Conservation (phyloP, 345 rosid genomes). For the Trapa incisa region DNA sequence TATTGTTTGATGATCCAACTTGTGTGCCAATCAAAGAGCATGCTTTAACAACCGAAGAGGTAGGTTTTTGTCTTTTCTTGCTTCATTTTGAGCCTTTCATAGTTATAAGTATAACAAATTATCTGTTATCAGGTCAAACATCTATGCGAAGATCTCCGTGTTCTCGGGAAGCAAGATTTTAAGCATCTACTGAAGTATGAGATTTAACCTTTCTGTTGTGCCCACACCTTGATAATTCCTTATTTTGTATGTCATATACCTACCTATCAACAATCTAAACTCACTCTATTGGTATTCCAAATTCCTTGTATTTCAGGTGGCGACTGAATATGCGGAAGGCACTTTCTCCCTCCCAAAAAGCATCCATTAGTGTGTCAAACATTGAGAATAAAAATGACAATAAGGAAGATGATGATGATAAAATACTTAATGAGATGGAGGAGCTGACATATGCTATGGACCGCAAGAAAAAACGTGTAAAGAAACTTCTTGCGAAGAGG, state of each 20-base stretch:
- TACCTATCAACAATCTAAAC: background rate
- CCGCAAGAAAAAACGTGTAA: conserved; percentile 62
- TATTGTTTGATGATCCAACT: conserved; percentile 53
- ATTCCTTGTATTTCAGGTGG: conserved; percentile 45
- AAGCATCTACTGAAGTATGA: conserved; percentile 81
- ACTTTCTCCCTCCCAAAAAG: conserved; percentile 52
- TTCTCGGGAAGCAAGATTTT: conserved; percentile 89
- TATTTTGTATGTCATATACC: background rate
- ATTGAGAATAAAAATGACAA: conserved; percentile 23
- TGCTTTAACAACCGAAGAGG: conserved; percentile 78
- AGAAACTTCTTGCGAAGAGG: conserved; percentile 66
- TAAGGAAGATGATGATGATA: conserved; percentile 70
- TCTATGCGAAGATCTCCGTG: conserved; percentile 83
- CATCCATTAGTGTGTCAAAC: conserved; percentile 24
- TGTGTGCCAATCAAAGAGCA: conserved; percentile 51
- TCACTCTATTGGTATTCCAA: background rate
- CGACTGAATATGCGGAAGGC: conserved; percentile 73
- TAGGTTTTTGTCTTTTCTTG: conserved; percentile 7
- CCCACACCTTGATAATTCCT: background rate
- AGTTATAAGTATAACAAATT: background rate
- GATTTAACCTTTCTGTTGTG: background rate
- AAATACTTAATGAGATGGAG: conserved; percentile 83
- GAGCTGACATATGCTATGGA: conserved; percentile 67
- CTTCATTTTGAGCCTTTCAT: background rate
- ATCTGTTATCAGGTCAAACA: conserved; percentile 42